Evolutionary conservation across 441 rosid genomes (phyloP).

Genomic region (Brassica hybrid): DNA sequence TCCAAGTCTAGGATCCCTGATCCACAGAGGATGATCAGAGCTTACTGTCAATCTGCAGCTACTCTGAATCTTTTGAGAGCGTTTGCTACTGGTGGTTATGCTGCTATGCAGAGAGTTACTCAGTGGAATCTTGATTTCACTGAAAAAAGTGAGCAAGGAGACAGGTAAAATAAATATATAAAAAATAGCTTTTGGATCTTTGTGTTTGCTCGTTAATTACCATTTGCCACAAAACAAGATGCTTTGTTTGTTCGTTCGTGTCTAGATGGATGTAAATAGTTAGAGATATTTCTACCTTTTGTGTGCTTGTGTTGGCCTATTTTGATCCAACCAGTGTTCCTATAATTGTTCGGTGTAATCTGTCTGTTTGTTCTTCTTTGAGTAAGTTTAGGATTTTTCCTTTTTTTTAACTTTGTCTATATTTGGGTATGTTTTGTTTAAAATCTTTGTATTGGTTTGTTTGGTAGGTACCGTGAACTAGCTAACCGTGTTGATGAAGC

Average conservation of each 20-base stretch:
- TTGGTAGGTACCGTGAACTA: slow-evolving; percentile 84
- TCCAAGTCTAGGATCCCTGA: slow-evolving; percentile 75
- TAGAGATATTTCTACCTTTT: not conserved
- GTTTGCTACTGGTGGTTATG: slow-evolving; percentile 67
- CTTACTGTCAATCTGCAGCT: slow-evolving; percentile 62
- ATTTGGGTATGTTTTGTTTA: slow-evolving; percentile 22
- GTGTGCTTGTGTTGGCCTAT: slow-evolving; percentile 17
- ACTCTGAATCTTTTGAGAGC: slow-evolving; percentile 71
- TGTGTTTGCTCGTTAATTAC: slow-evolving; percentile 5
- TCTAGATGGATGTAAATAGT: slow-evolving; percentile 14
- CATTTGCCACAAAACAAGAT: not conserved
- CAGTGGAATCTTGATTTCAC: slow-evolving; percentile 69
- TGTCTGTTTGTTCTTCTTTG: slow-evolving; percentile 15
- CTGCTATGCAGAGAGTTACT: slow-evolving; percentile 66
- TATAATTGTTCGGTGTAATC: not conserved
- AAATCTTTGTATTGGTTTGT: slow-evolving; percentile 4
- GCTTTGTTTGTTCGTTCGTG: slow-evolving; percentile 2
- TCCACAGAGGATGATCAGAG: slow-evolving; percentile 69
- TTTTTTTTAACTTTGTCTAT: not conserved
- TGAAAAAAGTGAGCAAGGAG: slow-evolving; percentile 63
- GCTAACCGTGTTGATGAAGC: slow-evolving; percentile 96
- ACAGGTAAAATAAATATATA: slow-evolving; percentile 43
- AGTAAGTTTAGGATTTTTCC: slow-evolving; percentile 1
- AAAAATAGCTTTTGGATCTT: slow-evolving; percentile 2
- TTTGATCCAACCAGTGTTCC: slow-evolving; percentile 15